phyloP scores from a whole-genome alignment of 179 eudicot genomes.

The Nepenthes alata region DNA sequence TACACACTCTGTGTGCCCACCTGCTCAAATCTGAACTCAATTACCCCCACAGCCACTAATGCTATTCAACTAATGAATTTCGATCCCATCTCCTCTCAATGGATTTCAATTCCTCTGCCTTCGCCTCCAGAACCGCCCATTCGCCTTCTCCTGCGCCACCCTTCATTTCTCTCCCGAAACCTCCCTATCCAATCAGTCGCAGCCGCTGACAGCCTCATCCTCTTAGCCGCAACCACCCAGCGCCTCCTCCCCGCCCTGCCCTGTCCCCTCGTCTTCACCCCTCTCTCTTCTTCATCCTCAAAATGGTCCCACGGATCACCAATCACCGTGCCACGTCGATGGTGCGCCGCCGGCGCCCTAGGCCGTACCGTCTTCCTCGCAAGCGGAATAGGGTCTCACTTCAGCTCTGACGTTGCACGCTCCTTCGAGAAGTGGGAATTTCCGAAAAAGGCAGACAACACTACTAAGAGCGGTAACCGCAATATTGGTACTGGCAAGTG shows the following conservation, averaged over 20 bases:
- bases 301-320: conserved; percentile 31
- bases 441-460: neutral
- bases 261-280: conserved; percentile 30
- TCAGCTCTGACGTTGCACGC: conserved; percentile 25
- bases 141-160: conserved; percentile 32
- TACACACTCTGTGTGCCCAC: conserved; percentile 25
- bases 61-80: conserved; percentile 15
- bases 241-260: conserved; percentile 31
- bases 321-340: conserved; percentile 33
- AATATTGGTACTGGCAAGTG: conserved; percentile 8
- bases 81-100: conserved; percentile 26
- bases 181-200: conserved; percentile 40
- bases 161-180: conserved; percentile 37
- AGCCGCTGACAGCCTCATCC: conserved; percentile 19
- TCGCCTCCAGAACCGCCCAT: conserved; percentile 17
- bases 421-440: conserved; percentile 32
- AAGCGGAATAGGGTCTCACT: conserved; percentile 37
- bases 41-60: neutral
- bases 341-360: conserved; percentile 41
- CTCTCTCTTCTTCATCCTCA: neutral
- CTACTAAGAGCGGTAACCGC: no score
- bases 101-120: conserved; percentile 25
- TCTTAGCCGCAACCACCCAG: conserved; percentile 35
- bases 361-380: conserved; percentile 22
- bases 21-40: neutral